A percentile compares a stretch with the other conserved stretches of the same genome.
phyloP scores from a whole-genome alignment of 495 filamentous ascomycete genomes.

The Tuber umbilicatum region DNA sequence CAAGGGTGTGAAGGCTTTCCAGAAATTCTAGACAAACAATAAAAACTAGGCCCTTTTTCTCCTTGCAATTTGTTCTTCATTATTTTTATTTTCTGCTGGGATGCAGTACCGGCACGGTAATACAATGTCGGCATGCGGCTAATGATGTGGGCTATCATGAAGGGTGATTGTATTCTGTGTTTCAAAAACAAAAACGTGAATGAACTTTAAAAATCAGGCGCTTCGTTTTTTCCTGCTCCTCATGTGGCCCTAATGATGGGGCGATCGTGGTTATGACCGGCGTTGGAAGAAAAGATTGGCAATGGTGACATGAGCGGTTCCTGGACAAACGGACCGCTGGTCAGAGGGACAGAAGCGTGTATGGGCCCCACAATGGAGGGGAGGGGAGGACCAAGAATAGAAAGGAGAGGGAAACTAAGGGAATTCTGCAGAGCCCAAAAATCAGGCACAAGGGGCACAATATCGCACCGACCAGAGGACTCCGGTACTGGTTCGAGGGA shows the following conservation, averaged over 20 bases:
- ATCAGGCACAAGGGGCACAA: not conserved
- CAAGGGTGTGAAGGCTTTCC: slow-evolving; percentile 94
- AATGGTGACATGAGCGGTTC: not conserved
- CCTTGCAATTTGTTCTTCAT: slow-evolving; percentile 14
- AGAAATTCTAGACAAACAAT: slow-evolving; percentile 74
- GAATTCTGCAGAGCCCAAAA: slow-evolving; percentile 7
- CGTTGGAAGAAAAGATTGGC: not conserved
- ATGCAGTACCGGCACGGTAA: not conserved
- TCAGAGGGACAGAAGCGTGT: not conserved
- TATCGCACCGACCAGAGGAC: not conserved
- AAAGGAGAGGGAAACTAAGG: not conserved
- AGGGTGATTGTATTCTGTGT: slow-evolving; percentile 6
- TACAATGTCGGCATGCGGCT: not conserved
- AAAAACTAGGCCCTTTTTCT: slow-evolving; percentile 8
- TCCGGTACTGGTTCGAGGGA: not conserved
- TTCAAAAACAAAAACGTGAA: slow-evolving; percentile 23
- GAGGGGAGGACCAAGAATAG: not conserved
- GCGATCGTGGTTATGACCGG: not conserved
- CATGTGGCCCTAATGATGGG: slow-evolving; percentile 12
- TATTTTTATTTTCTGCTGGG: slow-evolving; percentile 6
- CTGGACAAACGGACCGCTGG: not conserved
- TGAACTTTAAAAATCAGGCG: not conserved
- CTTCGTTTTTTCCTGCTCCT: not conserved
- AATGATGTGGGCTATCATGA: not conserved
- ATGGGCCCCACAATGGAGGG: not conserved